Evolutionary conservation across 768 basidiomycete species (phyloP).

Genomic region (Phaffia tasmanica): DNA sequence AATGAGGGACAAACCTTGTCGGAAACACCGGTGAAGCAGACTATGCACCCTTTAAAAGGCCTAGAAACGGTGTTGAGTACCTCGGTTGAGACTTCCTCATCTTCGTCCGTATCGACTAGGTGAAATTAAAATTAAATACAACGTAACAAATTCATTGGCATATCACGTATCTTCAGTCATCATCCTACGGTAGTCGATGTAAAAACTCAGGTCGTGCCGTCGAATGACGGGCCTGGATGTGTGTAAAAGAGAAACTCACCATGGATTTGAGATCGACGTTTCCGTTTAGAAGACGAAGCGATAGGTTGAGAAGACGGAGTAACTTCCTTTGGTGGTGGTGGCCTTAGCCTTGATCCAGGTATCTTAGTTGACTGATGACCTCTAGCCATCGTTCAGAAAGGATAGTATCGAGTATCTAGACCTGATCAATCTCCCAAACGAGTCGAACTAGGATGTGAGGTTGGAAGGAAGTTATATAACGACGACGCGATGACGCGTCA

Average conservation of each 20-base stretch:
- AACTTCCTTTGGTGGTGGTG: not conserved
- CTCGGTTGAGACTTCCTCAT: constrained; percentile 3
- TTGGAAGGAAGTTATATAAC: too few relatives aligned
- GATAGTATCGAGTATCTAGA: not conserved
- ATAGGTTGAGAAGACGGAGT: too few relatives aligned
- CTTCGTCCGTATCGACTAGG: constrained; percentile 1
- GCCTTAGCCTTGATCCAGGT: constrained; percentile 3
- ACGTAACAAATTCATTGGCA: not conserved
- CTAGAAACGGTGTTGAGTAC: constrained; percentile 22
- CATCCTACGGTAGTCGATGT: not conserved
- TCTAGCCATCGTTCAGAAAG: not conserved
- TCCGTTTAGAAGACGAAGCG: not conserved
- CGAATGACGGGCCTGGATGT: not conserved
- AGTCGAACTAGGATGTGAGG: too few relatives aligned
- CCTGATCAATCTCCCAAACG: too few relatives aligned
- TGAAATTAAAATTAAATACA: too few relatives aligned
- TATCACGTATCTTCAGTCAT: not conserved
- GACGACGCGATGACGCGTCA: too few relatives aligned
- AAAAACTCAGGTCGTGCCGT: not conserved
- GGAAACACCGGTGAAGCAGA: constrained; percentile 65
- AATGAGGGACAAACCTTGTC: constrained; percentile 53
- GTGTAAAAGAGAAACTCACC: not conserved
- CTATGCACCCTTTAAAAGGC: constrained; percentile 48
- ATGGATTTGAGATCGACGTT: not conserved
- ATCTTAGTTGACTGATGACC: constrained; percentile 21